Percentiles rank a stretch among this genome's conserved stretches.
Conservation (phyloP, 768 basidiomycete species). For the Trichaptum fuscoviolaceum region DNA sequence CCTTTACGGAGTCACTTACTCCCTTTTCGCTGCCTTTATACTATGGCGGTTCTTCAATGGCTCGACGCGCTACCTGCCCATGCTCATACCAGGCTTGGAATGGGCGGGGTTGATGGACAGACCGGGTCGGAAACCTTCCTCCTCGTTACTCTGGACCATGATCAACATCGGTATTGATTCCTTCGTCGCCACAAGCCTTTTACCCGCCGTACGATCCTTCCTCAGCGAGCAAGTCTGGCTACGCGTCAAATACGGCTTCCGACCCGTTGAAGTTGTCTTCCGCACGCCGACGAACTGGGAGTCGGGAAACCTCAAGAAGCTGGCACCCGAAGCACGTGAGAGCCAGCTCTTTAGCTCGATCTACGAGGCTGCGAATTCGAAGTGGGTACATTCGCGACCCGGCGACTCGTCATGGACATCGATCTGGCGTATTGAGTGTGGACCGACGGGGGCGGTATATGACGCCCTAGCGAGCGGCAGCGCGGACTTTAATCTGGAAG, state of each 20-base stretch:
- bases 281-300: background rate
- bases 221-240: background rate
- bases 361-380: background rate
- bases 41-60: background rate
- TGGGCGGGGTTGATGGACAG: background rate
- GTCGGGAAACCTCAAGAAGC: background rate
- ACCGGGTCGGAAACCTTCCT: background rate
- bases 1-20: background rate
- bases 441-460: background rate
- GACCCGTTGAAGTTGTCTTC: background rate
- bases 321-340: background rate
- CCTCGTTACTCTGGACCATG: background rate
- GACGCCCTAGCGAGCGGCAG: conserved; percentile 67
- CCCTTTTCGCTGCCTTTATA: background rate
- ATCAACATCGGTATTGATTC: background rate
- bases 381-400: background rate
- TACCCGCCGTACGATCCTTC: background rate
- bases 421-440: background rate
- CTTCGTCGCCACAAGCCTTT: background rate
- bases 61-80: background rate
- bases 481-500: conserved; percentile 88
- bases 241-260: background rate
- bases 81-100: background rate
- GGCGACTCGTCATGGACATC: background rate
- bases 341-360: background rate